phyloP scores from a whole-genome alignment of 129 eudicot genomes.

The Dittrichia graveolens region DNA sequence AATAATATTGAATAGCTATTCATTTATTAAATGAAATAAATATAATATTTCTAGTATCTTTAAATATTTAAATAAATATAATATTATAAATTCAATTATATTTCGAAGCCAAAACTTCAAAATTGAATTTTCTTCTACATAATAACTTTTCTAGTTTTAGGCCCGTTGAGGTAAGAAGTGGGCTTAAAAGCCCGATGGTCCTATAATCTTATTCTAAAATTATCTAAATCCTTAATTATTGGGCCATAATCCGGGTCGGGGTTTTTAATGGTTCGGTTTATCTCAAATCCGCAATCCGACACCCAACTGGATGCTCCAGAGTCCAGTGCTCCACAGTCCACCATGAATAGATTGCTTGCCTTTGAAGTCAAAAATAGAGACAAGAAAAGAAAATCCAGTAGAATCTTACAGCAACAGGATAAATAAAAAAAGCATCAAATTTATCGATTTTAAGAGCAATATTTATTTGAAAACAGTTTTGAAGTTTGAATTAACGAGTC shows the following conservation, averaged over 20 bases:
- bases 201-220: too few species aligned
- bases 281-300: background rate
- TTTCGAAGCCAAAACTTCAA: too few species aligned
- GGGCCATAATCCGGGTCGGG: conserved; percentile 22
- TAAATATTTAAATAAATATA: too few species aligned
- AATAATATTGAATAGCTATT: too few species aligned
- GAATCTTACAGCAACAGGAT: background rate
- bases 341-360: conserved; percentile 12
- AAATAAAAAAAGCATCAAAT: conserved; percentile 22
- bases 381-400: background rate
- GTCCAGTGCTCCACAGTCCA: background rate
- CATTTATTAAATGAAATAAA: too few species aligned
- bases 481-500: background rate
- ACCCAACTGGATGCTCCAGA: conserved; percentile 12
- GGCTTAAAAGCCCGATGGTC: background rate
- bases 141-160: too few species aligned
- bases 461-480: background rate
- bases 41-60: too few species aligned
- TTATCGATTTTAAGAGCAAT: conserved; percentile 5
- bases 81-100: too few species aligned
- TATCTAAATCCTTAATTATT: background rate
- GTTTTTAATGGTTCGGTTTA: background rate
- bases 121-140: too few species aligned
- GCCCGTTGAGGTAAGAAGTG: background rate
- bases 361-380: background rate